Conservation (phyloP, 2,329 filamentous ascomycete species). For the Hypoxylon sp. region DNA sequence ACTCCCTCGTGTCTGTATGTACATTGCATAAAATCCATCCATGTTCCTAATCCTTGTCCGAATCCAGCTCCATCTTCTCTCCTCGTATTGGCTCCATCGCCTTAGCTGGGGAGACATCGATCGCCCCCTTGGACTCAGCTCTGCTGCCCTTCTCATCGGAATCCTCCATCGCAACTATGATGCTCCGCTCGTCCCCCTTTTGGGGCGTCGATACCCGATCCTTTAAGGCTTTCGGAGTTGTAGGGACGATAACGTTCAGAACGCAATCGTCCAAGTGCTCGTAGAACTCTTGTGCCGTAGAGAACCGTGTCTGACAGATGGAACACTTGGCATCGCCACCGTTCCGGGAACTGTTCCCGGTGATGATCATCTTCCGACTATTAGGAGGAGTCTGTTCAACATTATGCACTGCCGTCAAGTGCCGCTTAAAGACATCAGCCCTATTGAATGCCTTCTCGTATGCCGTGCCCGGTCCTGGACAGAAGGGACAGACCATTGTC, state of each 20-base stretch:
- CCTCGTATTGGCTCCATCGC: conserved; percentile 44
- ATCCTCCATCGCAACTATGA: conserved; percentile 46
- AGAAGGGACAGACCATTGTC: conserved; percentile 97
- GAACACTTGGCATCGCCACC: conserved; percentile 85
- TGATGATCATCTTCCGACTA: conserved; percentile 78
- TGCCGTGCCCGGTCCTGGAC: conserved; percentile 87
- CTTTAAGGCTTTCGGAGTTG: conserved; percentile 55
- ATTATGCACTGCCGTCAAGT: conserved; percentile 89
- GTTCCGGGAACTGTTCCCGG: conserved; percentile 51
- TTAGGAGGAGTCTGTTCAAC: conserved; percentile 95
- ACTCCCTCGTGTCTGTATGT: conserved; percentile 29
- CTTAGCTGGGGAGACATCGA: conserved; percentile 40
- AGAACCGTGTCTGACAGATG: conserved; percentile 85
- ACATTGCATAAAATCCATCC: conserved; percentile 20
- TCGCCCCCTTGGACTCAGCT: conserved; percentile 35
- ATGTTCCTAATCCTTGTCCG: conserved; percentile 47
- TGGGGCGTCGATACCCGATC: conserved; percentile 51
- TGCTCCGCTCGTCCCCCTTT: conserved; percentile 46
- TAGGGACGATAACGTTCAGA: conserved; percentile 70
- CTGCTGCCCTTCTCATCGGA: conserved; percentile 45
- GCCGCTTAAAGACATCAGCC: conserved; percentile 95
- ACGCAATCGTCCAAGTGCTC: conserved; percentile 87
- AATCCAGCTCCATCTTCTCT: conserved; percentile 55
- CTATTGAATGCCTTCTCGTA: conserved; percentile 97
- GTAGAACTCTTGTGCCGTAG: conserved; percentile 94